Percentiles rank a stretch among this genome's conserved stretches.
Conservation (phyloP, 176 grass and related monocot genomes). For the Zoysia pacifica region DNA sequence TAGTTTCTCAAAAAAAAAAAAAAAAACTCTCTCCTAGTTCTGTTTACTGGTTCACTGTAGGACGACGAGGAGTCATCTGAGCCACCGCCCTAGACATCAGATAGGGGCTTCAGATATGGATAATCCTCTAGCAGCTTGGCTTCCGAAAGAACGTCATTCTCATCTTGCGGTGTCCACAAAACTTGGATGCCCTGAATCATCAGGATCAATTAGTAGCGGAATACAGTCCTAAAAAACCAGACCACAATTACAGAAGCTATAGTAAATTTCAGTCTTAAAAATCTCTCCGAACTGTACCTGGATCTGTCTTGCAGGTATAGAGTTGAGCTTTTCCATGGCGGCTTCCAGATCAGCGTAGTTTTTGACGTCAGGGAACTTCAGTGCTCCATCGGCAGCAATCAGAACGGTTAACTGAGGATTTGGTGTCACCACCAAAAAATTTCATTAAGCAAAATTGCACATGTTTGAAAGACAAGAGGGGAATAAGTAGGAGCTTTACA, state of each 20-base stretch:
- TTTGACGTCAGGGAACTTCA: conserved; percentile 1
- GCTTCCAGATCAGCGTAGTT: conserved; percentile 21
- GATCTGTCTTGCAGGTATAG: background rate
- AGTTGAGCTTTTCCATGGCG: conserved; percentile 24
- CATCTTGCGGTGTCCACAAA: conserved; percentile 29
- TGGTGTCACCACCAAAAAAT: background rate
- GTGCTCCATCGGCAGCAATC: conserved; percentile 29
- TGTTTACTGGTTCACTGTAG: too few species aligned
- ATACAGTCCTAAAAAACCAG: background rate
- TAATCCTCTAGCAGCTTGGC: conserved; percentile 21
- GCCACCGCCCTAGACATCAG: background rate
- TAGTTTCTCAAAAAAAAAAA: too few species aligned
- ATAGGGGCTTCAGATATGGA: conserved; percentile 21
- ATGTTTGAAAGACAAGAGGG: background rate
- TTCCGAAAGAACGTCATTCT: conserved; percentile 23
- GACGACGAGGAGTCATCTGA: too few species aligned
- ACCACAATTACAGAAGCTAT: too few species aligned
- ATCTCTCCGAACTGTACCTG: background rate
- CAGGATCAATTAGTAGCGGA: background rate
- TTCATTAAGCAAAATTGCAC: background rate
- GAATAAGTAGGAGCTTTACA: background rate
- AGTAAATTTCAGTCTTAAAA: background rate
- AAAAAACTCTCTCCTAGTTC: too few species aligned
- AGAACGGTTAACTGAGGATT: conserved; percentile 40
- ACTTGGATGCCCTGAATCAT: conserved; percentile 25